Conservation (phyloP, 1,284 basidiomycete species). For the Tilletia horrida region DNA sequence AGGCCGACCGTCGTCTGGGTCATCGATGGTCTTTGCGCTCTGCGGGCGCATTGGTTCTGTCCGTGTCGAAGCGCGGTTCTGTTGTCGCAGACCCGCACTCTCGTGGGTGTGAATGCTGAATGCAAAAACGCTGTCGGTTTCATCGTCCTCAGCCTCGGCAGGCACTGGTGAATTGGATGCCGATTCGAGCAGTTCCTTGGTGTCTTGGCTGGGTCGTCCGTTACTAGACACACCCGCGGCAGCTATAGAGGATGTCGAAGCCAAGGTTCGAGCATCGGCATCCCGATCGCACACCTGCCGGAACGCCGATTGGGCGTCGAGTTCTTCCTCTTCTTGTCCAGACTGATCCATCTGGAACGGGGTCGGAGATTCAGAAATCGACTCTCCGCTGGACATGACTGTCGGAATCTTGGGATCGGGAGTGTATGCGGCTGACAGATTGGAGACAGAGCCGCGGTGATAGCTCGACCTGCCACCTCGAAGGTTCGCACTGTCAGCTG, state of each 20-base stretch:
- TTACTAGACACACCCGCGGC: neutral
- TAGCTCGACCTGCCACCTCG: no score
- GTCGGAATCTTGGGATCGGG: neutral
- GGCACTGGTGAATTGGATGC: no score
- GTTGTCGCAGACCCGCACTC: neutral
- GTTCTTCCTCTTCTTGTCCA: neutral
- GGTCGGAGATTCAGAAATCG: neutral
- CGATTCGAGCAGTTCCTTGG: no score
- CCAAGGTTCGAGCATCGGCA: conserved; percentile 7
- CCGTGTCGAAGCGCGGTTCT: no score
- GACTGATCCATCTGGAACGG: neutral
- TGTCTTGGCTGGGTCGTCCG: neutral
- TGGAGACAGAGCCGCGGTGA: no score
- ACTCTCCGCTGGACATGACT: conserved; percentile 1
- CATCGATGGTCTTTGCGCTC: neutral
- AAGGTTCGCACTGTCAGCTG: no score
- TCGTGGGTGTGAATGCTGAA: conserved; percentile 3
- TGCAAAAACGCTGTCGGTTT: neutral
- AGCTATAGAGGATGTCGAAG: neutral
- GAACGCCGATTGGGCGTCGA: conserved; percentile 6
- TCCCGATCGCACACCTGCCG: neutral
- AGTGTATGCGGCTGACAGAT: no score
- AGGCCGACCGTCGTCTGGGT: conserved; percentile 5
- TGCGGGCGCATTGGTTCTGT: no score
- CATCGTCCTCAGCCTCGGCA: neutral